Base-by-base conservation (phyloP, 202 grass and related monocot species). In the Panicum hallii region DNA sequence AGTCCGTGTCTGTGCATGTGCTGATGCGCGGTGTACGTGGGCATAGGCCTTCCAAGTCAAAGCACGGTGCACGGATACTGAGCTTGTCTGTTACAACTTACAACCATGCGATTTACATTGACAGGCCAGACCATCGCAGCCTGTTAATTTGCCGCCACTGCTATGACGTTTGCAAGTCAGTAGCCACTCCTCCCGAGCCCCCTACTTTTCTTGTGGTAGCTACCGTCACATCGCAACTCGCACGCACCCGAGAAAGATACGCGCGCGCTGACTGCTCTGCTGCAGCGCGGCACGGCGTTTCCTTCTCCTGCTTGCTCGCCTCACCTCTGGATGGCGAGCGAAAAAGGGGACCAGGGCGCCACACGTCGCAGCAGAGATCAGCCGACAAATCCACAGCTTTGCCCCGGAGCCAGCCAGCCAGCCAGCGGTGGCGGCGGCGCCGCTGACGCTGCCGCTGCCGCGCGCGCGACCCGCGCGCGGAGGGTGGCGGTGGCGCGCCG, bases 241-340 rank as follows among this genome's bases (percentile, higher is more conserved):
- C 80, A 87, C 88, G 67, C 84, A 45, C 74, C 60, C 44, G 3
- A 26, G 80, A 87, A 75, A 79, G 79, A 62, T 62, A 74, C 72
- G 53, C 40, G 3, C 16, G 28, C 42, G 46, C 70, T 50, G 30
- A 34, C 8, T 15, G 2, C 54, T 32, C 32, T 1, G 15, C 72
- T 78, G 23, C 22, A 12, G 70, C 28, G 10, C 43, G 55, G 38
- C 81, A 12, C 30, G 62, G 47, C 49, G 17, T 57, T 14, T 68
- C 62, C 40, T 67, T 78, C 49, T 47, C 64, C 47, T 19, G 9
- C 26, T 67, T 70, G 8, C 23, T 48, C 28, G 5, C 70, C 67
- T 40, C 67, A 53, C 70, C 67, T 40, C 67, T 43, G 64, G 55
- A 50, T 12, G 43, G 11, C 64, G 50, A 77, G 66, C 48, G 56